phyloP scores from a whole-genome alignment of 1,284 basidiomycete genomes.

The Agaricales sp. region DNA sequence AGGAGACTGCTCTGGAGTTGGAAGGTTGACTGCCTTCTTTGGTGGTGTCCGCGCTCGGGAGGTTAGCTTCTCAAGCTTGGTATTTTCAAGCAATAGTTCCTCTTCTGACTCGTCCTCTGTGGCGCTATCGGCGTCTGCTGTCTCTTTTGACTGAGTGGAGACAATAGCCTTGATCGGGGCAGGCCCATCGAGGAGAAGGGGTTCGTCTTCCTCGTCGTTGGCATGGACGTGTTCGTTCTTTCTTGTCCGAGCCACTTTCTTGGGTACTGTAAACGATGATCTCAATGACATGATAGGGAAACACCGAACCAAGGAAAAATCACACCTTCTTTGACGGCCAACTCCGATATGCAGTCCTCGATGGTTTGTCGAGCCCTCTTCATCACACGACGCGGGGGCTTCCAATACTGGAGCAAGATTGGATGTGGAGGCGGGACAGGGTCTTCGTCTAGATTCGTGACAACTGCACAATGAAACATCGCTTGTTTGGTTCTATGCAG shows the following conservation, averaged over 20 bases:
- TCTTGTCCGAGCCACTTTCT: conserved; percentile 34
- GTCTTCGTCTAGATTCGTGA: conserved; percentile 59
- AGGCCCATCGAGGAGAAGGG: conserved; percentile 48
- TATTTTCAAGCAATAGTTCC: conserved; percentile 17
- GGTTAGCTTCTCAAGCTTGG: conserved; percentile 7
- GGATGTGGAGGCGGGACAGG: conserved; percentile 82
- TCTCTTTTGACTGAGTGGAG: conserved; percentile 18
- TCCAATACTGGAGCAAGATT: conserved; percentile 74
- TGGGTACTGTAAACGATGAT: conserved; percentile 37
- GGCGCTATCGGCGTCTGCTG: conserved; percentile 30
- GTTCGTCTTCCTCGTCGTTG: conserved; percentile 51
- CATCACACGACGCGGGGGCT: conserved; percentile 61
- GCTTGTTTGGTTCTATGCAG: conserved; percentile 90
- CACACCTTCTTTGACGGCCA: conserved; percentile 70
- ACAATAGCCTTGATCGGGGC: too few species aligned
- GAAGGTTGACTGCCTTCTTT: conserved; percentile 8
- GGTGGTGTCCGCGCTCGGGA: conserved; percentile 11
- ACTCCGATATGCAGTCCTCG: conserved; percentile 49
- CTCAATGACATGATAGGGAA: not conserved
- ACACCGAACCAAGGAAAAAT: conserved; percentile 5
- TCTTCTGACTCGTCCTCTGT: conserved; percentile 30
- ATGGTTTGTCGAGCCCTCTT: conserved; percentile 47
- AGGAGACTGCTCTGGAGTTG: conserved; percentile 25
- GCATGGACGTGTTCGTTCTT: conserved; percentile 55
- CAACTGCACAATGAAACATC: conserved; percentile 78